A percentile compares a stretch with the other conserved stretches of the same genome.
Conservation (phyloP, 371 early-diverging fungal species). For the Actinomortierella wolfii region DNA sequence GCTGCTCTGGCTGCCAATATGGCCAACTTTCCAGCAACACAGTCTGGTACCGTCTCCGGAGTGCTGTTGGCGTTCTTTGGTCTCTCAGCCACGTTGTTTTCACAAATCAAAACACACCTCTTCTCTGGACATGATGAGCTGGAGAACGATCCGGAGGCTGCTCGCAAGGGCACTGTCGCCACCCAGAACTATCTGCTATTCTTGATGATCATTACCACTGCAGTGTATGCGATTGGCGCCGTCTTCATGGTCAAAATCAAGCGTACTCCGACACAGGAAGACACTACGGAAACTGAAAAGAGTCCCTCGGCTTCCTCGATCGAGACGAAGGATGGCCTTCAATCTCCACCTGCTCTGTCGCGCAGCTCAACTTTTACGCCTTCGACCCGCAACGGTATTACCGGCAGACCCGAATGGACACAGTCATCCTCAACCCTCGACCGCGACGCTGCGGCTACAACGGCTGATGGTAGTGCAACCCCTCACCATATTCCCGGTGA, state of each 20-base stretch:
- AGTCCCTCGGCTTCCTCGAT: too few species aligned
- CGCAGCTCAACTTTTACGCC: constrained; percentile 14
- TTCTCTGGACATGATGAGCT: constrained; percentile 30
- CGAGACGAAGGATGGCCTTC: too few species aligned
- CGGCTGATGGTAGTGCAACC: neutral
- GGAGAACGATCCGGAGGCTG: constrained; percentile 1
- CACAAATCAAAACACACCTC: constrained; percentile 43
- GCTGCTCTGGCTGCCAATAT: constrained; percentile 46
- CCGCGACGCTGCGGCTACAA: neutral
- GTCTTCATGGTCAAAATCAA: constrained; percentile 43
- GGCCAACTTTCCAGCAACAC: constrained; percentile 41
- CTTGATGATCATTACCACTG: constrained; percentile 39
- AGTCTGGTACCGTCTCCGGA: constrained; percentile 42
- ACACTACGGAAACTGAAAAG: constrained; percentile 6
- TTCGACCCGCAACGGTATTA: constrained; percentile 17
- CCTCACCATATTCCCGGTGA: too few species aligned
- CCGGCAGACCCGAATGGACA: too few species aligned
- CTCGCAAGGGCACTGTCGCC: constrained; percentile 29
- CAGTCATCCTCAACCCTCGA: too few species aligned
- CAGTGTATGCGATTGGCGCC: constrained; percentile 31
- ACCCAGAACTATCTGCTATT: constrained; percentile 40
- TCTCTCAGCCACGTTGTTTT: constrained; percentile 43
- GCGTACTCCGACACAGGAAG: constrained; percentile 13
- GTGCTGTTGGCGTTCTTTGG: constrained; percentile 46
- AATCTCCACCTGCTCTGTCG: too few species aligned